These are phyloP conservation scores for Tricholoma sp. DNA, from an alignment of 768 basidiomycete species.

Conservation along the genomic window DNA sequence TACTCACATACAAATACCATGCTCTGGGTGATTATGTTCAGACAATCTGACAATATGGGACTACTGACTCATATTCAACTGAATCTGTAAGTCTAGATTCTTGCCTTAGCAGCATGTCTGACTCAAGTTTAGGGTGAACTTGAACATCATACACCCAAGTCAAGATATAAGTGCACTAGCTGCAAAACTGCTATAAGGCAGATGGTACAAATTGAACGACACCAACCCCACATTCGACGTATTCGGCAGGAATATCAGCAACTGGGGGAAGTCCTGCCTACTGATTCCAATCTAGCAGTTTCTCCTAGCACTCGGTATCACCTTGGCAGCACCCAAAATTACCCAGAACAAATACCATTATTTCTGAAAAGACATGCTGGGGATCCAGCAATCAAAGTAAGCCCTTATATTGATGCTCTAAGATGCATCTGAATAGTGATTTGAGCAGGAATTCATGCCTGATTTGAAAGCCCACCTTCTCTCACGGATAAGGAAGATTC, in stretches of 20 bases:
- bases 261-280: no score
- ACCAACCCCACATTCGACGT: neutral
- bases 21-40: neutral
- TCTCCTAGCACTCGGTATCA: neutral
- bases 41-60: neutral
- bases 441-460: neutral
- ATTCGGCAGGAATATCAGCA: conserved; percentile 1
- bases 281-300: no score
- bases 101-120: no score
- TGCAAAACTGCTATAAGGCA: no score
- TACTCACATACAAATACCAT: neutral
- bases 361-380: neutral
- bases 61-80: neutral
- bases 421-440: neutral
- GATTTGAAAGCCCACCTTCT: neutral
- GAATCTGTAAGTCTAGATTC: neutral
- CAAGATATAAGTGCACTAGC: no score
- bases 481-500: conserved; percentile 11
- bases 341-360: neutral
- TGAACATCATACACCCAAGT: conserved; percentile 8
- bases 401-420: neutral
- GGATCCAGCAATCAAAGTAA: conserved; percentile 8
- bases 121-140: conserved; percentile 7
- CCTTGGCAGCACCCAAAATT: neutral
- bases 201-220: conserved; percentile 7